Base-by-base conservation (phyloP, 148 eudicot genomes). In the Rheum nobile region DNA sequence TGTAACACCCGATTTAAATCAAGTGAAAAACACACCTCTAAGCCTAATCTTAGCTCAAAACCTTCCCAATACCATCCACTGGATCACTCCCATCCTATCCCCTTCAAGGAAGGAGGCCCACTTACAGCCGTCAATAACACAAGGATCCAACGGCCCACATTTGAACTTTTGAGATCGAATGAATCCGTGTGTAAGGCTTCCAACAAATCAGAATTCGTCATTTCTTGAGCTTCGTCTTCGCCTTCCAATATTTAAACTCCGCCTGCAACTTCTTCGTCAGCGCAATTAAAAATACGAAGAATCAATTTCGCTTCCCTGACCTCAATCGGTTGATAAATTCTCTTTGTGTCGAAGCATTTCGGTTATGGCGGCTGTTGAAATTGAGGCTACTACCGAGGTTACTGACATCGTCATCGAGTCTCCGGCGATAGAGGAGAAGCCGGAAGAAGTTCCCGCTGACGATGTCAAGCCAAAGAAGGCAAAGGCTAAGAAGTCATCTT, bases 21-120 rank as follows among this genome's bases (percentile, higher is more conserved):
- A 57, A 74, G 61, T 74, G 43, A 26, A 70, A 79, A 79, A 54
- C 81, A 79, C 81, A 79, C 76, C 76, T 70, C 35, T 1, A 38
- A 70, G 21, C 72, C 47, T 70, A 38, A 70, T 70, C 28, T 39
- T 39, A n/a, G n/a, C 21, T 10, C 7, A 28, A 55, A 70, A 38
- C 13, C 32, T 21, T 39, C 37, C 74, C 46, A 52, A 22, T 14
- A 35, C 17, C 21, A 43, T 39, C 11, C 9, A 13, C 77, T 22
- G 11, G n/a, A n/a, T n/a, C n/a, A n/a, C n/a, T n/a, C n/a, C 26
- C 4, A 43, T 55, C 31, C 29, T 55, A 29, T 61, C 68, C 63
- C 55, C 57, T 69, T 55, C 59, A 17, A 46, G 26, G 71, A 57
- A 10, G 71, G n/a, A 17, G 31, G 44, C 16, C 59, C 21, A 57